Base-by-base conservation (phyloP, 1,284 basidiomycete genomes). In the Gymnopus androsaceus region DNA sequence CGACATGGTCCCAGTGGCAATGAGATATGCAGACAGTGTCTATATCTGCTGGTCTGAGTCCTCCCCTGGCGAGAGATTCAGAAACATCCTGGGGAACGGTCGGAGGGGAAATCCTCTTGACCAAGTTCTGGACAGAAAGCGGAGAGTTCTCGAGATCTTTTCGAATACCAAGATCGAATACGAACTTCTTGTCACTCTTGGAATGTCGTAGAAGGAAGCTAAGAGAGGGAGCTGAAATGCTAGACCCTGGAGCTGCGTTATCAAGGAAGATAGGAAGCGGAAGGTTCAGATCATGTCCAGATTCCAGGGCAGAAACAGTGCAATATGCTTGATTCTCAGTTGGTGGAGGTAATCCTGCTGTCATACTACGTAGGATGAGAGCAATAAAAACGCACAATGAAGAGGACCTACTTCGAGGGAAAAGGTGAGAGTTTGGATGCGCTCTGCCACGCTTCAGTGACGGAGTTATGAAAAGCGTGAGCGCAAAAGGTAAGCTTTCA, bases 141-240 rank as follows among this genome's bases (percentile, higher is more conserved):
- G 80, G 74, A 41, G 73, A 72, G 6, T 65, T 72, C n/a, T 76
- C 66, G 64, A 72, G 67, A 63, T 84, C 77, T 36, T 73, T 73
- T 27, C 78, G 74, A 21, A 78, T 72, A n/a, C 82, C 82, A 14
- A 84, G 73, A 61, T 84, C 83, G 57, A 85, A 83, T 12, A 84
- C 64, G 53, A 83, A 63, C 31, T 71, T 64, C 8, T 66, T 64
- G 19, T 67, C 17, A 30, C n/a, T 72, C 15, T 60, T 60, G 14
- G 78, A 77, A 59, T 84, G 80, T 7, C 71, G 71, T 45, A 85
- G 66, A 49, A 76, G 73, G 66, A 83, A 84, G 3, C 75, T 69
- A 44, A 84, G 72, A 3, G 78, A 75, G 9, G 80, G 83, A 14
- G 64, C 67, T 3, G 56, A 50, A 4, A 64, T 59, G 12, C 66